Conservation (phyloP, 805 yeast species). For the Monosporozyma aerobia region DNA sequence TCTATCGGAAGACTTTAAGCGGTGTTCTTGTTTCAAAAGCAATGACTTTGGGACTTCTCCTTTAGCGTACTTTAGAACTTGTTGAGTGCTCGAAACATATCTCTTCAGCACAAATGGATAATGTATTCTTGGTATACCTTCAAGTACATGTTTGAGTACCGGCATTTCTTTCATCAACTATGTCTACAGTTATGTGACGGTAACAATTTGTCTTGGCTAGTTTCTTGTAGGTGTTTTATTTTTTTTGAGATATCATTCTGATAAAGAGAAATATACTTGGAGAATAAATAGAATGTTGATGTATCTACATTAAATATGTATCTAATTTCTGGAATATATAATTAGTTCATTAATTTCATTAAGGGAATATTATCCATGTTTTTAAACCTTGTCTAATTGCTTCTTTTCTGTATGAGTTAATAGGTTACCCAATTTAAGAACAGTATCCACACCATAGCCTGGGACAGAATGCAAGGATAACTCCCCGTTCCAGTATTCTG, state of each 20-base stretch:
- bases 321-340: background rate
- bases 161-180: background rate
- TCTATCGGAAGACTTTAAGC: background rate
- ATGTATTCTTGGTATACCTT: background rate
- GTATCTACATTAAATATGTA: background rate
- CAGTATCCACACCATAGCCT: slow-evolving; percentile 89
- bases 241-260: no score
- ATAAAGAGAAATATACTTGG: background rate
- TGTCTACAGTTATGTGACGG: no score
- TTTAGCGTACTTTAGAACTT: background rate
- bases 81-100: background rate
- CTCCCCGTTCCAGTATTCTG: slow-evolving; percentile 96
- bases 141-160: background rate
- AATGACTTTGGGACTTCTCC: slow-evolving; percentile 16
- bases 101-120: background rate
- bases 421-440: slow-evolving; percentile 65
- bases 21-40: slow-evolving; percentile 5
- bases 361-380: background rate
- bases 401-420: slow-evolving; percentile 57
- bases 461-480: slow-evolving; percentile 72
- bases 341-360: background rate
- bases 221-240: no score
- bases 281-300: background rate
- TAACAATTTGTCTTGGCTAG: no score
- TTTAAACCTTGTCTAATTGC: slow-evolving; percentile 59